phyloP scores from a whole-genome alignment of 2,329 filamentous ascomycete genomes.

The Pestalotiopsis fici region DNA sequence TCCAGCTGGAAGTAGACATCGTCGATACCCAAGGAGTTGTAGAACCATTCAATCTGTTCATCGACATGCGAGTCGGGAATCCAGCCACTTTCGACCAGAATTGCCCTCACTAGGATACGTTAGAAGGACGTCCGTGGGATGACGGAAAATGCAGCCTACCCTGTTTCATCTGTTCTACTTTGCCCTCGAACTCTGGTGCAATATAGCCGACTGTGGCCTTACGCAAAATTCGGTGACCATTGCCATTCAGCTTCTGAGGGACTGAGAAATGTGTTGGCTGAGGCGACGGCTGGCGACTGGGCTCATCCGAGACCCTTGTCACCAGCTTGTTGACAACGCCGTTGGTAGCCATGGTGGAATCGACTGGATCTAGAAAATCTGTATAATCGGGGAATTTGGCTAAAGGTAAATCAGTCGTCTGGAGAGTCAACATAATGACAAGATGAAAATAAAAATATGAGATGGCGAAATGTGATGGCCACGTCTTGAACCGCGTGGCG shows the following conservation, averaged over 20 bases:
- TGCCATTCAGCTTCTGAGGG: slow-evolving; percentile 56
- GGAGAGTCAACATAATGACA: slow-evolving; percentile 35
- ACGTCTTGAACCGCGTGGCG: not conserved
- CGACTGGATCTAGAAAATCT: slow-evolving; percentile 35
- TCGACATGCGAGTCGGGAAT: slow-evolving; percentile 83
- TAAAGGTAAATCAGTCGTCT: slow-evolving; percentile 40
- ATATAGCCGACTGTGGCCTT: slow-evolving; percentile 93
- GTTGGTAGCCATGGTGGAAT: slow-evolving; percentile 32
- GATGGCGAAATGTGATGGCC: not conserved
- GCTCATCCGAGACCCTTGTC: slow-evolving; percentile 42
- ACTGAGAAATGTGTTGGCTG: slow-evolving; percentile 85
- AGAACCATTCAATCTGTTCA: slow-evolving; percentile 92
- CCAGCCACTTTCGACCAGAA: slow-evolving; percentile 78
- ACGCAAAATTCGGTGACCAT: slow-evolving; percentile 74
- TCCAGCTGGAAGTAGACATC: slow-evolving; percentile 98
- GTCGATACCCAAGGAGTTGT: slow-evolving; percentile 95
- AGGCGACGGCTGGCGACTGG: slow-evolving; percentile 73
- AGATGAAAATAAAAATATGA: not conserved
- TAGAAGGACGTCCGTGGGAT: slow-evolving; percentile 29
- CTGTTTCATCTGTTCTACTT: slow-evolving; percentile 84
- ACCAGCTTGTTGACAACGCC: slow-evolving; percentile 41
- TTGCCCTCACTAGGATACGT: slow-evolving; percentile 64
- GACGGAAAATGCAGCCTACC: slow-evolving; percentile 48
- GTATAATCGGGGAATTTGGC: slow-evolving; percentile 48
- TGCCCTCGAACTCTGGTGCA: slow-evolving; percentile 91